phyloP scores from a whole-genome alignment of 768 basidiomycete species.

The Trametes cingulata region DNA sequence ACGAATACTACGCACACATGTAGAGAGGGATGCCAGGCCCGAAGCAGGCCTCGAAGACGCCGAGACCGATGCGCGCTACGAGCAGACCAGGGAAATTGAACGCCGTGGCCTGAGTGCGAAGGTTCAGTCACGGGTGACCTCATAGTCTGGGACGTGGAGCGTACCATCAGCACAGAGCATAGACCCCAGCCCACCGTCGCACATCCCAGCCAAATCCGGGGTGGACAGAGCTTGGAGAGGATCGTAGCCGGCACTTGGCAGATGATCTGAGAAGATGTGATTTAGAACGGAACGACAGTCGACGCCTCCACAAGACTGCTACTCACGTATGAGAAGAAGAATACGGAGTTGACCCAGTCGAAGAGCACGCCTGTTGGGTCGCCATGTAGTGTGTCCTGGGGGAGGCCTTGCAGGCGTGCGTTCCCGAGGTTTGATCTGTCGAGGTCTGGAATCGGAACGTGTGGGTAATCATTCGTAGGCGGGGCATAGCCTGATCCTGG shows the following conservation, averaged over 20 bases:
- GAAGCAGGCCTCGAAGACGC: slow-evolving; percentile 77
- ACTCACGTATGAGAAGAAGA: slow-evolving; percentile 78
- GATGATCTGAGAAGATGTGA: slow-evolving; percentile 67
- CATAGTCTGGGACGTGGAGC: not conserved
- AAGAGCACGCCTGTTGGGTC: slow-evolving; percentile 70
- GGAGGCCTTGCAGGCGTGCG: slow-evolving; percentile 72
- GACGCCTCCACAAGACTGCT: not conserved
- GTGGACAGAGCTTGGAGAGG: slow-evolving; percentile 66
- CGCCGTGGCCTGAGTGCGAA: slow-evolving; percentile 50
- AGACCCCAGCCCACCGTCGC: slow-evolving; percentile 74
- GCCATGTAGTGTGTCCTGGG: slow-evolving; percentile 61
- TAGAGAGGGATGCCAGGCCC: slow-evolving; percentile 78
- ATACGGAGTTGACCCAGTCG: slow-evolving; percentile 76
- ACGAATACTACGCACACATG: slow-evolving; percentile 52
- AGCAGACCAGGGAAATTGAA: slow-evolving; percentile 63
- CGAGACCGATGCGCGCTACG: slow-evolving; percentile 60
- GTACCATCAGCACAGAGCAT: slow-evolving; percentile 71
- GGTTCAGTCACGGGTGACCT: not conserved
- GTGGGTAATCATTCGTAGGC: not conserved
- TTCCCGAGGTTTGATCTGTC: slow-evolving; percentile 82
- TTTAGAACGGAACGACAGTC: no score
- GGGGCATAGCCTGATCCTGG: no score
- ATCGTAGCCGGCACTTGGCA: slow-evolving; percentile 69
- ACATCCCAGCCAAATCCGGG: slow-evolving; percentile 64
- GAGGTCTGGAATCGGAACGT: slow-evolving; percentile 40